These are phyloP conservation scores for Rhizopus sp. DNA, from an alignment of 371 early-diverging fungal genomes.

Conservation along the genomic window DNA sequence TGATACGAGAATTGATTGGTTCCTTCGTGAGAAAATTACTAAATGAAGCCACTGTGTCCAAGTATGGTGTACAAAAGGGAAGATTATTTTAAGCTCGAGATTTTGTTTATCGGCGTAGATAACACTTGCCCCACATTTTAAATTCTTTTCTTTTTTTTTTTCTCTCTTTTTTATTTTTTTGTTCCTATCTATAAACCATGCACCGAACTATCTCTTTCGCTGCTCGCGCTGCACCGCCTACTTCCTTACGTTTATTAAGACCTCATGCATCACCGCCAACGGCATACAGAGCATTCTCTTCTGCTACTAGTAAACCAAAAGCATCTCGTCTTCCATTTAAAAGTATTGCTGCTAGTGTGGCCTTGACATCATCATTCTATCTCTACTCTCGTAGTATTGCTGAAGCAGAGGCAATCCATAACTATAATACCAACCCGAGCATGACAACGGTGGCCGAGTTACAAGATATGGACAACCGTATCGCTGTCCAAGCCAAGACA, in stretches of 20 bases:
- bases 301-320: neutral
- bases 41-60: neutral
- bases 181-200: slow-evolving; percentile 12
- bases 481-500: slow-evolving; percentile 57
- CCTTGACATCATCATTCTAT: slow-evolving; percentile 20
- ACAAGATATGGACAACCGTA: slow-evolving; percentile 36
- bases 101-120: too few relatives aligned
- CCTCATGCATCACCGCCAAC: slow-evolving; percentile 1
- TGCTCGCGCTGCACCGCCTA: slow-evolving; percentile 14
- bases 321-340: slow-evolving; percentile 26
- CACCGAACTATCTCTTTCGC: slow-evolving; percentile 22
- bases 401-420: slow-evolving; percentile 19
- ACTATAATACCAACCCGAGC: neutral
- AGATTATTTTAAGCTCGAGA: too few relatives aligned
- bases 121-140: slow-evolving; percentile 5
- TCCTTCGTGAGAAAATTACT: slow-evolving; percentile 2
- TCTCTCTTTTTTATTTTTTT: neutral
- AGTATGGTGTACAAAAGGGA: neutral
- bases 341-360: slow-evolving; percentile 27
- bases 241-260: slow-evolving; percentile 8
- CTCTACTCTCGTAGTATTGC: slow-evolving; percentile 9
- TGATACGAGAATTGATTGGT: neutral
- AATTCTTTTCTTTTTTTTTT: neutral
- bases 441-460: slow-evolving; percentile 25
- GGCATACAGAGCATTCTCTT: slow-evolving; percentile 10